Conservation (phyloP, 768 basidiomycete genomes). For the Artomyces pyxidatus region DNA sequence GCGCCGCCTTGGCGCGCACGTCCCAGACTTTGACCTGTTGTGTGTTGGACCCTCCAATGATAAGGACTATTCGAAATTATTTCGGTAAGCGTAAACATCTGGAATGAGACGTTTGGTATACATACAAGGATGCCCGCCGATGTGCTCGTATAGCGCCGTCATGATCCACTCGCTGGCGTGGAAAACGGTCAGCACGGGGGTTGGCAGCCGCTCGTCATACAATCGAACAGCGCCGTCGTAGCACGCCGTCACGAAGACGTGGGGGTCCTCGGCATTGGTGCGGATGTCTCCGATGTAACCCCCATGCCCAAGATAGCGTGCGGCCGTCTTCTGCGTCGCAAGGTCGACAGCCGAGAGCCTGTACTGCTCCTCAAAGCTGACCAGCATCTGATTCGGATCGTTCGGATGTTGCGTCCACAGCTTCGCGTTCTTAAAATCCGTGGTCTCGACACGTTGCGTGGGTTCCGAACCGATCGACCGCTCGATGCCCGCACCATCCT, state of each 20-base stretch:
- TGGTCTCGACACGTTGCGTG: slow-evolving; percentile 5
- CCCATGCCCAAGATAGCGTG: slow-evolving; percentile 32
- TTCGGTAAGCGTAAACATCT: no score
- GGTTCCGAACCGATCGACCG: slow-evolving; percentile 21
- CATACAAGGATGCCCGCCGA: slow-evolving; percentile 5
- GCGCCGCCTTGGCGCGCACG: slow-evolving; percentile 24
- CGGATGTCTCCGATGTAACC: slow-evolving; percentile 25
- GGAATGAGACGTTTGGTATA: no score
- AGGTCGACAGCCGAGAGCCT: slow-evolving; percentile 23
- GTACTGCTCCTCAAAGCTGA: slow-evolving; percentile 1
- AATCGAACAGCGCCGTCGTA: slow-evolving; percentile 32
- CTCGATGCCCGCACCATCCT: slow-evolving; percentile 23
- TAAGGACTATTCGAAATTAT: no score
- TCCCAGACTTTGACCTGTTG: slow-evolving; percentile 38
- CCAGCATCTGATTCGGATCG: neutral
- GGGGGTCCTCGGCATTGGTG: slow-evolving; percentile 27
- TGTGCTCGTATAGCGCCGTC: slow-evolving; percentile 24
- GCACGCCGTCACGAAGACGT: slow-evolving; percentile 29
- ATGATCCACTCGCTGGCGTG: slow-evolving; percentile 21
- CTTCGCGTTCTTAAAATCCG: neutral
- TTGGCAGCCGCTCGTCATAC: slow-evolving; percentile 30
- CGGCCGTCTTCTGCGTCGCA: slow-evolving; percentile 17
- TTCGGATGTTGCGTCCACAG: neutral
- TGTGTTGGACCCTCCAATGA: slow-evolving; percentile 21
- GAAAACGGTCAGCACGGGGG: slow-evolving; percentile 30